These are phyloP conservation scores for Croton setiger DNA, from an alignment of 441 rosid genomes.

Conservation along the genomic window DNA sequence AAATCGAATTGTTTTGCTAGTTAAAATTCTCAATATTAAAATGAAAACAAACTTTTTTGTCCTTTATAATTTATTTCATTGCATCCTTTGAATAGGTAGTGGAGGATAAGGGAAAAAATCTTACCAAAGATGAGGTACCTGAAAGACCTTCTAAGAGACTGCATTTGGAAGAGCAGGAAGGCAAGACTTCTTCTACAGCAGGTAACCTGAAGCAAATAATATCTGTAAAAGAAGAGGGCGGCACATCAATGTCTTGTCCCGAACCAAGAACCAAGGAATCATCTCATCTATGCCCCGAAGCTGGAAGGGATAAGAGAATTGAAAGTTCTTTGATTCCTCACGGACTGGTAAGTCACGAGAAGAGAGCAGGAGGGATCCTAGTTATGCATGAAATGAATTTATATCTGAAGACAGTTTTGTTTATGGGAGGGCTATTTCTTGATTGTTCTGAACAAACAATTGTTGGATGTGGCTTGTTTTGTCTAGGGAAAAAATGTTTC, in stretches of 20 bases:
- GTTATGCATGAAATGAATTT: background rate
- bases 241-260: conserved; percentile 1
- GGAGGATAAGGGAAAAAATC: conserved; percentile 1
- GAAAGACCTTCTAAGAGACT: conserved; percentile 32
- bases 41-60: background rate
- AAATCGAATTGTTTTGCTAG: background rate
- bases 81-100: background rate
- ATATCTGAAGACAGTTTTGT: background rate
- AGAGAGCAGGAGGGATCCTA: background rate
- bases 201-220: conserved; percentile 15
- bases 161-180: conserved; percentile 24
- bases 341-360: background rate
- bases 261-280: conserved; percentile 10
- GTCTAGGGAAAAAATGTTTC: conserved; percentile 1
- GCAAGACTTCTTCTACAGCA: conserved; percentile 23
- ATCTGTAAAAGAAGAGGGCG: conserved; percentile 20
- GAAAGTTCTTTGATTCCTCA: background rate
- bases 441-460: conserved; percentile 8
- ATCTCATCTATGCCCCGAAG: conserved; percentile 11
- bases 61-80: background rate
- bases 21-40: background rate
- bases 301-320: background rate
- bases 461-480: conserved; percentile 12
- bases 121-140: conserved; percentile 12
- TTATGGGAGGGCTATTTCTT: background rate